These are phyloP conservation scores for Aspergillus nanangensis DNA, from an alignment of 495 filamentous ascomycete genomes.

Conservation along the genomic window DNA sequence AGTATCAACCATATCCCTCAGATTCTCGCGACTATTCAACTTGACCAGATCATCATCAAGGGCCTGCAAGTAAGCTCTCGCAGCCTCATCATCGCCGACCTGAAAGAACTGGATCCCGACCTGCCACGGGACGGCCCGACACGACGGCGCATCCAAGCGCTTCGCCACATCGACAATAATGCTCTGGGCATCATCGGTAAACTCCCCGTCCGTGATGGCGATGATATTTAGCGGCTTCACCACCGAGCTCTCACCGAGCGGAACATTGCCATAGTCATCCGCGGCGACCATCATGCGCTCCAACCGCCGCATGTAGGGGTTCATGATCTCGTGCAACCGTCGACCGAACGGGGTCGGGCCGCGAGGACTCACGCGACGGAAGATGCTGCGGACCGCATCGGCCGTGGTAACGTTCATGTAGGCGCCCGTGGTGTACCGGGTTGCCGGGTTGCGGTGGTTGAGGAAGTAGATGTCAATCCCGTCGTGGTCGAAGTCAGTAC, in stretches of 20 bases:
- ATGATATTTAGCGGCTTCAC: conserved; percentile 91
- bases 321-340: conserved; percentile 68
- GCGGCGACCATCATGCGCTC: conserved; percentile 26
- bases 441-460: conserved; percentile 49
- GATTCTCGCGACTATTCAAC: conserved; percentile 37
- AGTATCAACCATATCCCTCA: conserved; percentile 94
- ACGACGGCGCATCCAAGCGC: conserved; percentile 55
- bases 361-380: conserved; percentile 56
- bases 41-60: conserved; percentile 73
- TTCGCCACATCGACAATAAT: conserved; percentile 63
- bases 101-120: conserved; percentile 97
- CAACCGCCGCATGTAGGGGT: conserved; percentile 57
- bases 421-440: conserved; percentile 23
- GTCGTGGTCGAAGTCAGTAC: conserved; percentile 75
- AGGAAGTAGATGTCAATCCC: conserved; percentile 96
- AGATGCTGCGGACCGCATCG: conserved; percentile 58
- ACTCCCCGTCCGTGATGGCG: conserved; percentile 84
- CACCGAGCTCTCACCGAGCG: not conserved
- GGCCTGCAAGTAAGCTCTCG: conserved; percentile 59
- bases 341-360: conserved; percentile 74
- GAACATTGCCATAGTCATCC: not conserved
- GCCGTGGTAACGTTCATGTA: conserved; percentile 57
- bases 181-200: conserved; percentile 75
- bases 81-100: conserved; percentile 70
- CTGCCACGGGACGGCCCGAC: conserved; percentile 76